Evolutionary conservation across 2,329 filamentous ascomycete genomes (phyloP).

Genomic region (Phoma sp.): DNA sequence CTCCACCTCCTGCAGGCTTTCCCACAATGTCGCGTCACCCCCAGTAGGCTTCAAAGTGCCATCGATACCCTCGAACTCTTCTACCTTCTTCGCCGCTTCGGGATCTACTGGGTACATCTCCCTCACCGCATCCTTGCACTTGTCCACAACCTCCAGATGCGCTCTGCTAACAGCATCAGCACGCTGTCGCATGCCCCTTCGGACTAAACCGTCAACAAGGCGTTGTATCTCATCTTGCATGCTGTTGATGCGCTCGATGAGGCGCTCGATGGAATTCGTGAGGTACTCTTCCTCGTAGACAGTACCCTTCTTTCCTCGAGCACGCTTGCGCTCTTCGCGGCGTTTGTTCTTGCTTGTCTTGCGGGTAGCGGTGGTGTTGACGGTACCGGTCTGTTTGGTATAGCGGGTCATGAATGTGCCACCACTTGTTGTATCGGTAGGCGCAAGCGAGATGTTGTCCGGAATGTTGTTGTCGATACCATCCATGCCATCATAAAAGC

Average conservation of each 20-base stretch:
- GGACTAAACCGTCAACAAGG: conserved; percentile 76
- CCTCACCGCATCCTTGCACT: conserved; percentile 68
- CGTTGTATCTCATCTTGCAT: conserved; percentile 74
- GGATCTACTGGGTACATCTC: conserved; percentile 54
- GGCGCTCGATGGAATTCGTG: conserved; percentile 80
- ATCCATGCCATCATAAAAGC: conserved; percentile 78
- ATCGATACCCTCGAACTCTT: conserved; percentile 27
- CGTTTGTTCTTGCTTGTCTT: conserved; percentile 87
- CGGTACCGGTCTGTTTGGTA: conserved; percentile 76
- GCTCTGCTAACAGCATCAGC: conserved; percentile 77
- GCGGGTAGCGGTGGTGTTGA: conserved; percentile 74
- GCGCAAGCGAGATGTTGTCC: conserved; percentile 90
- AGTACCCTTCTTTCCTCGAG: conserved; percentile 91
- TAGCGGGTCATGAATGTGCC: conserved; percentile 90
- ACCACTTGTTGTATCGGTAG: conserved; percentile 80
- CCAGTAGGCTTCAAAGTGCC: conserved; percentile 44
- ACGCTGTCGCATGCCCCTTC: conserved; percentile 85
- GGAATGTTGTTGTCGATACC: conserved; percentile 68
- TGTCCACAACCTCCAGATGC: conserved; percentile 74
- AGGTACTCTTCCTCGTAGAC: conserved; percentile 99
- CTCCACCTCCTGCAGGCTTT: conserved; percentile 49
- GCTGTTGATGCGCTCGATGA: conserved; percentile 81
- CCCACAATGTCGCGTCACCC: conserved; percentile 54
- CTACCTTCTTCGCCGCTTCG: neutral
- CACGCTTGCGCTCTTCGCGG: conserved; percentile 92